Percentiles rank a stretch among this genome's conserved stretches.
Conservation (phyloP, 495 filamentous ascomycete genomes). For the Podospora pseudopauciseta region DNA sequence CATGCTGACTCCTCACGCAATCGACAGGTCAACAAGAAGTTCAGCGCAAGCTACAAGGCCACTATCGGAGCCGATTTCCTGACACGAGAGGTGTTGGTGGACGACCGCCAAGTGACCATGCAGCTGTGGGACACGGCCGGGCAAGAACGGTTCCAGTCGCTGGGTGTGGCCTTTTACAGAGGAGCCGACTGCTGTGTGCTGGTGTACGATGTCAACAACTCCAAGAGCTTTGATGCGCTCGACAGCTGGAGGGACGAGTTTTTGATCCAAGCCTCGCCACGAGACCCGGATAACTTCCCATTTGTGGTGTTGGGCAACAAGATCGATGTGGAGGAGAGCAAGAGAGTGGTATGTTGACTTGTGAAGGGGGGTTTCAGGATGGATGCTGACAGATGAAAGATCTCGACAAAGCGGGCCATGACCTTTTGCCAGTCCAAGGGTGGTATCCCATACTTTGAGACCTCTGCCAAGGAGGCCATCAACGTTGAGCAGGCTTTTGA, state of each 20-base stretch:
- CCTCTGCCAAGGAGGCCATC: slow-evolving; percentile 96
- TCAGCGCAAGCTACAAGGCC: slow-evolving; percentile 98
- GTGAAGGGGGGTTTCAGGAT: neutral
- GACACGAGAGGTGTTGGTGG: slow-evolving; percentile 95
- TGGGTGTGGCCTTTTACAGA: slow-evolving; percentile 97
- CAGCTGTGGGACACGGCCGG: slow-evolving; percentile 99
- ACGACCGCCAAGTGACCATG: slow-evolving; percentile 97
- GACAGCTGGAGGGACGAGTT: slow-evolving; percentile 99
- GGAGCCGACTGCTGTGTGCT: slow-evolving; percentile 98
- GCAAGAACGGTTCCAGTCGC: slow-evolving; percentile 94
- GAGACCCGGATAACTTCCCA: slow-evolving; percentile 95
- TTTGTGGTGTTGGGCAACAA: slow-evolving; percentile 99
- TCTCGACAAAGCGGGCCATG: slow-evolving; percentile 91
- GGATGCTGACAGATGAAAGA: slow-evolving; percentile 46
- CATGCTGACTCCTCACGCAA: slow-evolving; percentile 11
- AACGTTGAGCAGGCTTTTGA: slow-evolving; percentile 99
- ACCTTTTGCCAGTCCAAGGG: slow-evolving; percentile 97
- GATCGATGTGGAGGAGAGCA: slow-evolving; percentile 97
- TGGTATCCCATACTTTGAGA: slow-evolving; percentile 97
- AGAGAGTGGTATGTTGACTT: slow-evolving; percentile 65
- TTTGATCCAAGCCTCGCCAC: slow-evolving; percentile 91
- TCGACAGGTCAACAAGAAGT: slow-evolving; percentile 96
- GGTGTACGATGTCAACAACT: slow-evolving; percentile 98
- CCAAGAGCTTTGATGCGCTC: slow-evolving; percentile 96
- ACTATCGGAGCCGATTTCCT: slow-evolving; percentile 99